phyloP scores from a whole-genome alignment of 2,329 filamentous ascomycete genomes.

The Botrytis fragariae region DNA sequence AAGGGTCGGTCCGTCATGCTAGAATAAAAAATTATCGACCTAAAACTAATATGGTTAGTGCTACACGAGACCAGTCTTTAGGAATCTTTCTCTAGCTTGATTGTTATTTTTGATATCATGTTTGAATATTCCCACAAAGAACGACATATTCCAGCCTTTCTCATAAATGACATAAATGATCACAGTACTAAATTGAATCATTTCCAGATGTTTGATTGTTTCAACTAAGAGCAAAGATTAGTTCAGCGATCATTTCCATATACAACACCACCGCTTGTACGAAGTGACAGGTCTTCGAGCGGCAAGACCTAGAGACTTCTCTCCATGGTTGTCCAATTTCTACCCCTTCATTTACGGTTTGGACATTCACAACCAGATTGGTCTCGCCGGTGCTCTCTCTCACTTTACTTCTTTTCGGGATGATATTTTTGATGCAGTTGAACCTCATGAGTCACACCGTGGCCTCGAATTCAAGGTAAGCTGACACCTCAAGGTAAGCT shows the following conservation, averaged over 20 bases:
- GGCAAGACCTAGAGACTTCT: background rate
- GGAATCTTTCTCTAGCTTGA: background rate
- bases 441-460: background rate
- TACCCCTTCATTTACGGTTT: background rate
- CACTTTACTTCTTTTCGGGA: background rate
- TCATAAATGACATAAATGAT: background rate
- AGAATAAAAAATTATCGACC: background rate
- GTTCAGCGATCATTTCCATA: background rate
- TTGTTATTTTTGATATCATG: background rate
- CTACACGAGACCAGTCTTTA: background rate
- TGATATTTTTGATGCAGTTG: background rate
- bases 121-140: background rate
- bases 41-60: background rate
- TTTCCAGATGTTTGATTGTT: background rate
- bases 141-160: background rate
- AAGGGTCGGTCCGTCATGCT: background rate
- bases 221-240: background rate
- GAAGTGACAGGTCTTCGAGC: background rate
- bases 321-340: background rate
- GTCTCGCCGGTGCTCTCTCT: background rate
- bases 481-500: background rate
- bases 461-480: background rate
- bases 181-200: background rate
- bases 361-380: background rate
- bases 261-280: background rate